Conservation (phyloP, 2,329 filamentous ascomycete genomes). For the Penicillium polonicum region DNA sequence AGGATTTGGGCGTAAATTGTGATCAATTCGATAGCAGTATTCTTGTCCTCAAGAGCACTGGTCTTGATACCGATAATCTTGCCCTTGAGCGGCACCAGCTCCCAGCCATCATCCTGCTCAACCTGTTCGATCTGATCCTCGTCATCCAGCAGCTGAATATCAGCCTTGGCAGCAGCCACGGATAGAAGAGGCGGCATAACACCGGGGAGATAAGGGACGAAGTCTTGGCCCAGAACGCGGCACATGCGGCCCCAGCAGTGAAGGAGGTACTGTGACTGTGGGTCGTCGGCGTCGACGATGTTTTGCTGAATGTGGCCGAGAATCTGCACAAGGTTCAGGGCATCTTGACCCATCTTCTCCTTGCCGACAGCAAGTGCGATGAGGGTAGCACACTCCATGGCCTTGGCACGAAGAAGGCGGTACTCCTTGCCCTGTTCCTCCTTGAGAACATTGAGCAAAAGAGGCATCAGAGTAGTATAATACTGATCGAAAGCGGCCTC, state of each 20-base stretch:
- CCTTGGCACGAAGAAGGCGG: conserved; percentile 86
- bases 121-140: conserved; percentile 91
- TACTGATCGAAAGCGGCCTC: conserved; percentile 94
- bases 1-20: conserved; percentile 96
- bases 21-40: conserved; percentile 98
- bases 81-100: conserved; percentile 91
- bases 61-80: conserved; percentile 99
- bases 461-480: conserved; percentile 92
- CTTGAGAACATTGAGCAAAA: conserved; percentile 84
- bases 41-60: conserved; percentile 94
- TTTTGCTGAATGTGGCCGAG: conserved; percentile 81
- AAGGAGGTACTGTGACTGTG: conserved; percentile 93
- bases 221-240: conserved; percentile 84
- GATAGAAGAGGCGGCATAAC: conserved; percentile 94
- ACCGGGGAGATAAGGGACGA: conserved; percentile 84
- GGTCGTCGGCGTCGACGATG: conserved; percentile 88
- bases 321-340: conserved; percentile 80
- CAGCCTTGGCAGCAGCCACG: conserved; percentile 89
- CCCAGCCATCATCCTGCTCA: conserved; percentile 95
- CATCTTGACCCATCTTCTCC: conserved; percentile 84
- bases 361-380: conserved; percentile 93
- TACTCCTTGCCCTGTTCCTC: conserved; percentile 93
- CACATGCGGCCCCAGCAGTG: conserved; percentile 99
- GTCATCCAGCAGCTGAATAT: conserved; percentile 93
- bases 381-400: conserved; percentile 97